Evolutionary conservation across 768 basidiomycete genomes (phyloP).

Genomic region (Termitomyces sp.): DNA sequence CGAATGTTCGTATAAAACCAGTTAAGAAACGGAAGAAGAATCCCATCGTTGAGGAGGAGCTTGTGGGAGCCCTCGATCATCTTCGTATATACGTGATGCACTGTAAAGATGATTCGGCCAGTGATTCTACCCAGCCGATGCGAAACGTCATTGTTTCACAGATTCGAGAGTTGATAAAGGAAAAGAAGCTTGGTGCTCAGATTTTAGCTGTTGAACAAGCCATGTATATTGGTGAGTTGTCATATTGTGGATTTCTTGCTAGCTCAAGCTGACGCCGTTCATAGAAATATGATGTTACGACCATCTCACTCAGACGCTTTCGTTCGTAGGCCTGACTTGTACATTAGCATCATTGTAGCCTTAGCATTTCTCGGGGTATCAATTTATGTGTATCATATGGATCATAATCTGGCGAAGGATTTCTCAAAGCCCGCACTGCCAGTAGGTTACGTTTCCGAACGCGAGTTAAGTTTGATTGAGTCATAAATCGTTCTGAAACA

Average conservation of each 20-base stretch:
- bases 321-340: conserved; percentile 20
- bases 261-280: not conserved
- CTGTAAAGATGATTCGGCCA: conserved; percentile 75
- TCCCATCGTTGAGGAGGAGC: conserved; percentile 37
- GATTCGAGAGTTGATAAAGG: conserved; percentile 58
- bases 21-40: conserved; percentile 37
- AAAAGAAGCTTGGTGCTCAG: conserved; percentile 63
- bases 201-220: conserved; percentile 77
- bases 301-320: conserved; percentile 5
- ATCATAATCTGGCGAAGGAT: not conserved
- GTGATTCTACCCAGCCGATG: conserved; percentile 46
- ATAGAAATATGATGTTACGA: conserved; percentile 33
- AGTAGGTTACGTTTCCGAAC: conserved; percentile 1
- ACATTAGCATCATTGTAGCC: conserved; percentile 36
- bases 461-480: not conserved
- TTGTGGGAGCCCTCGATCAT: conserved; percentile 53
- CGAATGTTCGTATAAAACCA: conserved; percentile 25
- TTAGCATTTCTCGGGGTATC: conserved; percentile 25
- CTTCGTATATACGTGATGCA: conserved; percentile 79
- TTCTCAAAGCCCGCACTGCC: not conserved
- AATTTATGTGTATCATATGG: conserved; percentile 3
- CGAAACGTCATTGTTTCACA: conserved; percentile 72
- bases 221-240: conserved; percentile 69
- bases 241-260: not conserved
- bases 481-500: conserved; percentile 19